Percentiles rank a stretch among this genome's conserved stretches.
phyloP scores from a whole-genome alignment of 306 rosid species.

The Corylus americana region DNA sequence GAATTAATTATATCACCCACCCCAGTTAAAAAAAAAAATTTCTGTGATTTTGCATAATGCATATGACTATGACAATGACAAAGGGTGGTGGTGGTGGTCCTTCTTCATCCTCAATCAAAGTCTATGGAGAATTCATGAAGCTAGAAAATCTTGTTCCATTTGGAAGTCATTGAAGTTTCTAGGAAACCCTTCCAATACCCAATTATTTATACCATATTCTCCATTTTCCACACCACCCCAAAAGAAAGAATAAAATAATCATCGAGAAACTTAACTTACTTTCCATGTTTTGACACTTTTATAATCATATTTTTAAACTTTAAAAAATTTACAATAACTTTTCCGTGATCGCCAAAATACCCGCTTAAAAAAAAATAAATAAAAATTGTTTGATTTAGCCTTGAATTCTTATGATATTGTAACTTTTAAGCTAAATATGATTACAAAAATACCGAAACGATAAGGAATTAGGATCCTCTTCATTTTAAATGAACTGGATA shows the following conservation, averaged over 20 bases:
- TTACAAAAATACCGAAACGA: too few relatives aligned
- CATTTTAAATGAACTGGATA: too few relatives aligned
- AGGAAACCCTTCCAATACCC: neutral
- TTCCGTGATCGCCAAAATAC: too few relatives aligned
- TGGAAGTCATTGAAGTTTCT: neutral
- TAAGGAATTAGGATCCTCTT: too few relatives aligned
- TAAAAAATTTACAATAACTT: too few relatives aligned
- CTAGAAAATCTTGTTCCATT: neutral
- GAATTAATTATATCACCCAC: neutral
- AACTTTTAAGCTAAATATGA: too few relatives aligned
- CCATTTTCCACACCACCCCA: neutral
- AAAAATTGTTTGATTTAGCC: too few relatives aligned
- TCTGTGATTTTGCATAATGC: neutral
- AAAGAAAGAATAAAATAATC: neutral
- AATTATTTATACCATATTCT: neutral
- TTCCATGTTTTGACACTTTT: too few relatives aligned
- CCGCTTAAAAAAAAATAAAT: too few relatives aligned
- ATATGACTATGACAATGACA: neutral
- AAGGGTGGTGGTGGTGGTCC: neutral
- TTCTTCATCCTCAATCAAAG: neutral
- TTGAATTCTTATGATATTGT: too few relatives aligned
- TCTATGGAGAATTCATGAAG: conserved; percentile 2
- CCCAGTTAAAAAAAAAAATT: neutral
- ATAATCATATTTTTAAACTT: too few relatives aligned
- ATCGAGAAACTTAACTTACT: too few relatives aligned